Conservation (phyloP, 257 asterid genomes). For the Scutellaria barbata region DNA sequence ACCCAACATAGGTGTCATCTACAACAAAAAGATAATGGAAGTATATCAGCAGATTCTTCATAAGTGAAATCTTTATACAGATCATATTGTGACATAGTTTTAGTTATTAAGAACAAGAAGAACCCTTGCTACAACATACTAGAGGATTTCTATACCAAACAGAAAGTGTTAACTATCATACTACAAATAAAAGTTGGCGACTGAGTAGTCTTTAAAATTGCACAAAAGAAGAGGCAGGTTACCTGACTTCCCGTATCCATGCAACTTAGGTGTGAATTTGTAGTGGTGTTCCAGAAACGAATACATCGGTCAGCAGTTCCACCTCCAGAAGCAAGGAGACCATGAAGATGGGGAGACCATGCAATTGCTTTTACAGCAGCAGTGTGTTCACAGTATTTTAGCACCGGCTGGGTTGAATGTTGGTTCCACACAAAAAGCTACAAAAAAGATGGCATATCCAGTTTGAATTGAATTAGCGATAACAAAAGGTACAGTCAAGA, state of each 20-base stretch:
- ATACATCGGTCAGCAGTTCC: slow-evolving; percentile 98
- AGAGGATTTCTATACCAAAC: slow-evolving; percentile 4
- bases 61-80: background rate
- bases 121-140: slow-evolving; percentile 2
- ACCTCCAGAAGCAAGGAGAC: slow-evolving; percentile 99
- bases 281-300: slow-evolving; percentile 94
- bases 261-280: slow-evolving; percentile 78
- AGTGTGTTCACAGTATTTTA: slow-evolving; percentile 89
- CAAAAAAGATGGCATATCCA: slow-evolving; percentile 15
- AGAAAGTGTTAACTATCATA: slow-evolving; percentile 9
- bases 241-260: slow-evolving; percentile 99
- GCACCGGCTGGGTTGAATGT: slow-evolving; percentile 83
- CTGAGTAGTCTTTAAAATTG: background rate
- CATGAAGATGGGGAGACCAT: slow-evolving; percentile 98
- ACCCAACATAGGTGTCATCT: too few relatives aligned
- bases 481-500: background rate
- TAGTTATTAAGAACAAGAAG: background rate
- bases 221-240: slow-evolving; percentile 15
- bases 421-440: slow-evolving; percentile 96
- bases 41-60: background rate
- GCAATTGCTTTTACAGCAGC: slow-evolving; percentile 99
- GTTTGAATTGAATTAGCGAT: background rate
- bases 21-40: background rate
- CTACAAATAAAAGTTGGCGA: background rate
- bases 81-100: background rate